Evolutionary conservation across 2,329 filamentous ascomycete species (phyloP), one percentile per base, ranked within the genome.

Genomic region (Lecanicillium sp.): DNA sequence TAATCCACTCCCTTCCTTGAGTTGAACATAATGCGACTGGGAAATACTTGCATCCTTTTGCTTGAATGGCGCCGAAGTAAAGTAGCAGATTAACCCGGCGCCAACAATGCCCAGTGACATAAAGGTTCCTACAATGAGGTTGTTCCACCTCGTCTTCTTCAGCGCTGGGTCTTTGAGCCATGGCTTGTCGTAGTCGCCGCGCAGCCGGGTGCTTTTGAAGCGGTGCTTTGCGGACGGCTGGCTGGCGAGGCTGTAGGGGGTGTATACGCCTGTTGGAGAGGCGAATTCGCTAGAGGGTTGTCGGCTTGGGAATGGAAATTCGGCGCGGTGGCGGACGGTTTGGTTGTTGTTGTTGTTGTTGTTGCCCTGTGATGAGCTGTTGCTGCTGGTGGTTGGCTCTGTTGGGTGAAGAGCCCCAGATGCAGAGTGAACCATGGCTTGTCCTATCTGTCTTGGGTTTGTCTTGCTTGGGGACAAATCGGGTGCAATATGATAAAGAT

Each of bases 131-230:
- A 63, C 48, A 39, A 63, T 56, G 44, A 58, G 44, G 42, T 56
- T 55, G 52, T 65, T 58, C 52, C 53, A 56, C 22, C 51, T 48
- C 27, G 51, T 60, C 46, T 53, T 55, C 35, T 48, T 54, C 45
- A 58, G 47, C 22, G 48, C 52, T 14, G 54, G 52, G 31, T 60
- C 56, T 5, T 47, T 41, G 2, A 64, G 51, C 61, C 61, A 65
- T 33, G 62, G 59, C 48, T 63, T 63, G 36, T 61, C 57, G 44
- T 62, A 60, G 12, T 53, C 51, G 17, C 51, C 56, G 22, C 45
- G 39, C 15, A 64, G 48, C 4, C 59, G 56, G 41, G 58, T 57
- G 44, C 52, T 58, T 43, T 53, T 56, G 49, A 62, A 63, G 14
- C 18, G 18, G 33, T 22, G 36, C 29, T 41, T 41, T 16, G 15